phyloP scores from a whole-genome alignment of 371 early-diverging fungal species.

The Apophysomyces trapeziformis region DNA sequence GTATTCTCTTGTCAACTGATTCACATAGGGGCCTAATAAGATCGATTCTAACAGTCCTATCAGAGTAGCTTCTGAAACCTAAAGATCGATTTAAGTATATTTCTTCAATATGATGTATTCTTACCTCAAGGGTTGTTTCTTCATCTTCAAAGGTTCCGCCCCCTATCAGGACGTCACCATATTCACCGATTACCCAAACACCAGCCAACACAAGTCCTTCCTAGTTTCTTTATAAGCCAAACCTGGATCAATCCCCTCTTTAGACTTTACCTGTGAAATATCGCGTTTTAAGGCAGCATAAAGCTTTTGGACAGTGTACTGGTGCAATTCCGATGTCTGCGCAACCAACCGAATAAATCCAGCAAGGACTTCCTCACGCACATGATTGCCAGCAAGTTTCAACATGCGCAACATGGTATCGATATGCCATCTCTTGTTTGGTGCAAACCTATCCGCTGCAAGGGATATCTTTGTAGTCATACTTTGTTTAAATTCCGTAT shows the following conservation, averaged over 20 bases:
- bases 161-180: conserved; percentile 84
- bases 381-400: conserved; percentile 75
- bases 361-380: conserved; percentile 75
- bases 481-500: conserved; percentile 87
- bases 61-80: conserved; percentile 77
- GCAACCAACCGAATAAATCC: conserved; percentile 73
- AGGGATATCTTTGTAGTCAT: conserved; percentile 90
- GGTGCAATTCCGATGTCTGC: conserved; percentile 78
- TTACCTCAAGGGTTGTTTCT: conserved; percentile 63
- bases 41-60: conserved; percentile 75
- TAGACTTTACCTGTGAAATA: conserved; percentile 60
- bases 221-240: conserved; percentile 30
- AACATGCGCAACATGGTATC: conserved; percentile 93
- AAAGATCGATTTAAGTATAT: not conserved
- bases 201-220: conserved; percentile 92
- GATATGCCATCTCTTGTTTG: conserved; percentile 95
- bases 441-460: conserved; percentile 86
- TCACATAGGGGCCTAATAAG: conserved; percentile 79
- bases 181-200: conserved; percentile 97
- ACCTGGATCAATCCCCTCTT: conserved; percentile 28
- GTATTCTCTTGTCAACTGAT: conserved; percentile 80
- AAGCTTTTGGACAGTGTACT: conserved; percentile 86
- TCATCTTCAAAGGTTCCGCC: conserved; percentile 76
- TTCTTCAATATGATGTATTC: not conserved
- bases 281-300: conserved; percentile 83